phyloP scores from a whole-genome alignment of 148 eudicot species.

The Fallopia convolvulus region DNA sequence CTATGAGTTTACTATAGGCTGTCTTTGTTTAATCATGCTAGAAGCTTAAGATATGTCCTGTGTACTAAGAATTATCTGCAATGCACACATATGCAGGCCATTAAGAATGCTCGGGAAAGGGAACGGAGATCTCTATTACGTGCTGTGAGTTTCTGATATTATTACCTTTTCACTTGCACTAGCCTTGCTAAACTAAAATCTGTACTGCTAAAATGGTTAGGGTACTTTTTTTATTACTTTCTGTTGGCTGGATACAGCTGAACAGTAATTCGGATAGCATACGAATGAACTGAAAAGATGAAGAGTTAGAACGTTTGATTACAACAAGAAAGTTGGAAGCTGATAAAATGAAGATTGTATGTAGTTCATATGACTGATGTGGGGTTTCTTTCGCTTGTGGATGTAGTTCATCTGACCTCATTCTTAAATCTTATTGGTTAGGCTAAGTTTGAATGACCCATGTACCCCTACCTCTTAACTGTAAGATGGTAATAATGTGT shows the following conservation, averaged over 20 bases:
- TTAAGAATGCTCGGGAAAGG: constrained; percentile 93
- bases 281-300: not conserved
- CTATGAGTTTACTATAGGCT: not conserved
- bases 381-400: not conserved
- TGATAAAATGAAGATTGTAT: not conserved
- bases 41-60: not conserved
- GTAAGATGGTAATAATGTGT: not conserved
- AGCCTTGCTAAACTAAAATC: not conserved
- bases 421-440: not conserved
- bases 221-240: not conserved
- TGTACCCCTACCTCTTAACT: too few relatives aligned
- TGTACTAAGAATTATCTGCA: not conserved
- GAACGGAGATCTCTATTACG: constrained; percentile 77
- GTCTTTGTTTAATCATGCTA: not conserved
- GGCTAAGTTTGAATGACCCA: not conserved
- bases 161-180: not conserved
- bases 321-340: not conserved
- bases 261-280: not conserved
- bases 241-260: not conserved
- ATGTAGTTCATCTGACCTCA: not conserved
- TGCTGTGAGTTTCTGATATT: constrained; percentile 41
- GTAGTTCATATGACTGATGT: not conserved
- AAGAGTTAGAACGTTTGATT: not conserved
- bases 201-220: not conserved
- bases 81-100: constrained; percentile 40